Percentiles rank a stretch among this genome's conserved stretches.
These are phyloP conservation scores for Cryptococcus sp. DNA, from an alignment of 1,284 basidiomycete genomes.

Conservation along the genomic window DNA sequence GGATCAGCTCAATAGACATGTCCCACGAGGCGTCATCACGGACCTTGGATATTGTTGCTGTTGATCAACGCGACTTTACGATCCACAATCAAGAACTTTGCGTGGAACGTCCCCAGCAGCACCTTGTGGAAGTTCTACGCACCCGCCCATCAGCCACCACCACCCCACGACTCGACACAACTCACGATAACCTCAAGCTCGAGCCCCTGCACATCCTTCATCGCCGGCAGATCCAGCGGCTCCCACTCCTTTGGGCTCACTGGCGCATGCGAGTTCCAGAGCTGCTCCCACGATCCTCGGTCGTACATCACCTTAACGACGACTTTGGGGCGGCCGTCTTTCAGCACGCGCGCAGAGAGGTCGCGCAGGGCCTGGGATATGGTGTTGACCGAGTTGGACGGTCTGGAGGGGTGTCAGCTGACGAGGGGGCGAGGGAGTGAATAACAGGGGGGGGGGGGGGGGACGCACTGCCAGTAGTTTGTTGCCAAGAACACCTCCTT, in stretches of 20 bases:
- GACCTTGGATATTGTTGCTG: constrained; percentile 67
- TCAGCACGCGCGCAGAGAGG: constrained; percentile 55
- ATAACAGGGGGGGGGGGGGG: not conserved
- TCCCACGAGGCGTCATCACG: not conserved
- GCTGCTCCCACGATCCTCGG: constrained; percentile 58
- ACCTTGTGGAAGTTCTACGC: constrained; percentile 54
- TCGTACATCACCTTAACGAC: constrained; percentile 65
- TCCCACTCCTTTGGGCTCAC: constrained; percentile 57
- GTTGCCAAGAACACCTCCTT: constrained; percentile 62
- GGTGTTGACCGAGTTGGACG: constrained; percentile 56
- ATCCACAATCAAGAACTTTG: constrained; percentile 72
- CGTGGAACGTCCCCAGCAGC: constrained; percentile 70
- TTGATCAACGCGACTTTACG: constrained; percentile 68
- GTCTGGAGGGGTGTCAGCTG: constrained; percentile 28
- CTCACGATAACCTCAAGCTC: constrained; percentile 60
- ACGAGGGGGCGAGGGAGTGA: not conserved
- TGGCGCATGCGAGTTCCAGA: constrained; percentile 58
- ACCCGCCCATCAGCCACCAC: constrained; percentile 1
- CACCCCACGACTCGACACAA: not conserved
- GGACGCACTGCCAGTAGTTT: constrained; percentile 56
- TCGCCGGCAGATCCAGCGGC: constrained; percentile 58
- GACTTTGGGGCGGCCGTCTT: constrained; percentile 55
- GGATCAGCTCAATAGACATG: constrained; percentile 3
- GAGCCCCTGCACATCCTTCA: constrained; percentile 61
- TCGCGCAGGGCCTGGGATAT: constrained; percentile 59